Conservation (phyloP, 176 grass and related monocot genomes). For the Raddia guianensis region DNA sequence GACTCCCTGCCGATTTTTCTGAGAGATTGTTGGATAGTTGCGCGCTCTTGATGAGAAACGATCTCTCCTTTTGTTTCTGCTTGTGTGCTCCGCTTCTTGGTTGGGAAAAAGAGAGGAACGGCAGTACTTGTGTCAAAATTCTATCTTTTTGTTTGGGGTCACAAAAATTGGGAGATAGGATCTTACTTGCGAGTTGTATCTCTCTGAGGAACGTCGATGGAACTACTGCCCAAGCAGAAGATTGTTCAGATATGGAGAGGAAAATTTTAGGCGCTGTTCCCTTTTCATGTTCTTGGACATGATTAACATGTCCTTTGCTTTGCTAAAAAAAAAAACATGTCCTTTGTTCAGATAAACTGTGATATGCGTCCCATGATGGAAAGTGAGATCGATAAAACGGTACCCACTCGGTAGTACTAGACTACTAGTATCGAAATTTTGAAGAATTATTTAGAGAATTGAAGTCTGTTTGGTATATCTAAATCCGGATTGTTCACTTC, state of each 20-base stretch:
- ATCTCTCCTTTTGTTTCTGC: background rate
- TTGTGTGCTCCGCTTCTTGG: conserved; percentile 14
- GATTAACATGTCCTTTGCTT: background rate
- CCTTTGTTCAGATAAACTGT: background rate
- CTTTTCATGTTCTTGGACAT: background rate
- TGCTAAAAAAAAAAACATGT: too few relatives aligned
- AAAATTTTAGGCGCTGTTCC: background rate
- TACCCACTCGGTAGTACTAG: background rate
- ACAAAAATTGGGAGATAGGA: background rate
- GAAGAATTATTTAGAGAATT: background rate
- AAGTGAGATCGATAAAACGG: background rate
- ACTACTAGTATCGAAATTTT: background rate
- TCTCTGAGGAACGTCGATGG: background rate
- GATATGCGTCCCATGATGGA: background rate
- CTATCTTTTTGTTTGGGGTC: background rate
- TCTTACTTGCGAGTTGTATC: background rate
- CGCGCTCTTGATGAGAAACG: background rate
- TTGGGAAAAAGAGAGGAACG: background rate
- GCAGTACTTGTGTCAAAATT: background rate
- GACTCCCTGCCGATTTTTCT: background rate
- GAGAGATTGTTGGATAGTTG: background rate
- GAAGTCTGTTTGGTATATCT: background rate
- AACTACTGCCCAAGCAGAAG: background rate
- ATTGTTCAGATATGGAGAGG: conserved; percentile 18
- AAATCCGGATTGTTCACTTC: background rate